Evolutionary conservation across 345 rosid species (phyloP), one percentile per base, ranked within the genome.

Genomic region (Erysimum cheiranthoides): DNA sequence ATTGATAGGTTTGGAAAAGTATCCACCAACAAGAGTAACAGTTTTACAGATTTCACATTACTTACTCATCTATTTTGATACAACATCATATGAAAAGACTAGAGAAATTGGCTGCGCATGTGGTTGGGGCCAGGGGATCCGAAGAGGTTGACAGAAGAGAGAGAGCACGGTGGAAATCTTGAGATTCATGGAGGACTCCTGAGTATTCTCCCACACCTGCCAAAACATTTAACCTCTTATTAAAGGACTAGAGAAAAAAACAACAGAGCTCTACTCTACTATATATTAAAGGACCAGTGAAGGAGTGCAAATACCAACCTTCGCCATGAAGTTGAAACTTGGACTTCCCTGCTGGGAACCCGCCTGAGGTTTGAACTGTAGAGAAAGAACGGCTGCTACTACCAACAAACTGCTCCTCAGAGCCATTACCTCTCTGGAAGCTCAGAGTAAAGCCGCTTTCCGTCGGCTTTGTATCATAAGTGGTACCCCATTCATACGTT

Each of bases 111-210:
- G 64, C 25, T 51, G 74, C n/a, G 32, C 21, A 34, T 74, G 78
- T 56, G 78, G 47, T 70, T 75, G 46, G 12, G 12, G 42, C 69
- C 74, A 60, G 25, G 10, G 38, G 65, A 62, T 18, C 61, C 75
- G 86, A 82, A 76, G 85, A 85, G 45, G 85, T 92, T 94, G 98
- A 92, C 98, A 94, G 96, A 94, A 94, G 97, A 94, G 97, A 94
- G 98, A 90, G 97, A 92, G 97, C 98, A 90, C 92, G 83, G 39
- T 86, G 88, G 79, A 84, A 60, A 57, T 89, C 93, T 77, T 81
- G 95, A 10, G 95, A 61, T n/a, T 78, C 79, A 66, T 84, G 90
- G 83, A 78, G 80, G 60, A 66, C 82, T 56, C 83, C 71, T 32
- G 81, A 59, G 36, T 85, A 76, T 79, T 82, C 90, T 73, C 83